Evolutionary conservation across 1,139 yeast species (phyloP).

Genomic region (Groenewaldozyma auringiensis): DNA sequence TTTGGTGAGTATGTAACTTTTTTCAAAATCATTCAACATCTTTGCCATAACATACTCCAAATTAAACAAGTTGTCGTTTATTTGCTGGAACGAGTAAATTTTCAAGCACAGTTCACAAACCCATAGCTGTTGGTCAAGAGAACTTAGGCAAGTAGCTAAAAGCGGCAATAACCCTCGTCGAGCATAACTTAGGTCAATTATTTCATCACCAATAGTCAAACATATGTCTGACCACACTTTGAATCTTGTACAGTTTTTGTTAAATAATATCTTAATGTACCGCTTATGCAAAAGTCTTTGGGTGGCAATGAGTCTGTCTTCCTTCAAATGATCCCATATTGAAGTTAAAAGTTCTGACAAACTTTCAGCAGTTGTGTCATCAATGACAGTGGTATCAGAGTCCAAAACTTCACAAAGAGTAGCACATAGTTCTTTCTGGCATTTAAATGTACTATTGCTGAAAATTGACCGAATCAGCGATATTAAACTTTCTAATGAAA

Average conservation of each 20-base stretch:
- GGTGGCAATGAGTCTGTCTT: slow-evolving; percentile 55
- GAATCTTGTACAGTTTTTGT: slow-evolving; percentile 21
- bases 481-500: neutral
- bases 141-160: slow-evolving; percentile 40
- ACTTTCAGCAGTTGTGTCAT: neutral
- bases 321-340: slow-evolving; percentile 54
- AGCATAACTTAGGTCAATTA: slow-evolving; percentile 42
- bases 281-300: slow-evolving; percentile 56
- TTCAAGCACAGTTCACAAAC: slow-evolving; percentile 44
- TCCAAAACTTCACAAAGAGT: too few species aligned
- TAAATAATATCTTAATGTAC: slow-evolving; percentile 44
- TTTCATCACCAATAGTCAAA: slow-evolving; percentile 22
- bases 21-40: slow-evolving; percentile 41
- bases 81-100: slow-evolving; percentile 45
- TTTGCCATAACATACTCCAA: slow-evolving; percentile 52
- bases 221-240: slow-evolving; percentile 7
- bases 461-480: neutral
- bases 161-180: slow-evolving; percentile 65
- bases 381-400: neutral
- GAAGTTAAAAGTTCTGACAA: neutral
- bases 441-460: neutral
- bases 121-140: slow-evolving; percentile 44
- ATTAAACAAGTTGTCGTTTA: slow-evolving; percentile 48
- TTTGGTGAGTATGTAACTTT: slow-evolving; percentile 10
- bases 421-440: neutral